A percentile compares a stretch with the other conserved stretches of the same genome.
These are phyloP conservation scores for Xylariaceae sp. DNA, from an alignment of 2,329 filamentous ascomycete species.

Conservation along the genomic window DNA sequence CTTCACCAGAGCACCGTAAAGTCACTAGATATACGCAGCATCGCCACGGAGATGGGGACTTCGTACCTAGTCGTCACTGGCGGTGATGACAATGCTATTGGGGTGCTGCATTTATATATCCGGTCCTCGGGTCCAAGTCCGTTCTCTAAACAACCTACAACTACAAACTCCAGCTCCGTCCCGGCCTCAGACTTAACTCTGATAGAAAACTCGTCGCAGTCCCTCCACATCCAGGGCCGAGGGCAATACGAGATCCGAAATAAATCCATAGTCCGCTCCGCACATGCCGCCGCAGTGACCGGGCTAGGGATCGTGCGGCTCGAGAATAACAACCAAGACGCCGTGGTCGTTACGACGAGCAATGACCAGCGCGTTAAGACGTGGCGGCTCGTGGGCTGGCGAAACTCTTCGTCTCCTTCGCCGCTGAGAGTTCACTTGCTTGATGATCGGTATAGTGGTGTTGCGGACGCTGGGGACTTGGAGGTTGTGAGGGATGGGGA, in stretches of 20 bases:
- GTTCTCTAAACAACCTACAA: background rate
- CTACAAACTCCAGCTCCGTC: background rate
- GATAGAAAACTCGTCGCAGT: too few relatives aligned
- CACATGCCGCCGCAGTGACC: slow-evolving; percentile 77
- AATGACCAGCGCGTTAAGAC: slow-evolving; percentile 68
- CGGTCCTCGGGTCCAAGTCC: background rate
- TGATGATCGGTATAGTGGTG: slow-evolving; percentile 62
- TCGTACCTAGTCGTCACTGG: slow-evolving; percentile 70
- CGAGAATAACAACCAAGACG: slow-evolving; percentile 27
- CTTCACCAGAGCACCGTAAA: slow-evolving; percentile 88
- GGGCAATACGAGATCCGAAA: slow-evolving; percentile 22
- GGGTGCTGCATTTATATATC: slow-evolving; percentile 41
- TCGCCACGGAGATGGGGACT: slow-evolving; percentile 37
- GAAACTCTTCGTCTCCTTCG: slow-evolving; percentile 6
- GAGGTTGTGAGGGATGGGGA: slow-evolving; percentile 44
- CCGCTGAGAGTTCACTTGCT: slow-evolving; percentile 47
- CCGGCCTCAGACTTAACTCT: too few relatives aligned
- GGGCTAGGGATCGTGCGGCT: slow-evolving; percentile 52
- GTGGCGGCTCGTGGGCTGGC: slow-evolving; percentile 51
- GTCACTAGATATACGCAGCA: slow-evolving; percentile 54
- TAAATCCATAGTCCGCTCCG: slow-evolving; percentile 55
- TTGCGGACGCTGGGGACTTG: slow-evolving; percentile 65
- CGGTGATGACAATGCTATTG: slow-evolving; percentile 87
- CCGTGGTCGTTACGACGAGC: slow-evolving; percentile 54
- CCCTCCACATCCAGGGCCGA: too few relatives aligned